These are phyloP conservation scores for Lasiodiplodia sp. DNA, from an alignment of 2,329 filamentous ascomycete species.

Conservation along the genomic window DNA sequence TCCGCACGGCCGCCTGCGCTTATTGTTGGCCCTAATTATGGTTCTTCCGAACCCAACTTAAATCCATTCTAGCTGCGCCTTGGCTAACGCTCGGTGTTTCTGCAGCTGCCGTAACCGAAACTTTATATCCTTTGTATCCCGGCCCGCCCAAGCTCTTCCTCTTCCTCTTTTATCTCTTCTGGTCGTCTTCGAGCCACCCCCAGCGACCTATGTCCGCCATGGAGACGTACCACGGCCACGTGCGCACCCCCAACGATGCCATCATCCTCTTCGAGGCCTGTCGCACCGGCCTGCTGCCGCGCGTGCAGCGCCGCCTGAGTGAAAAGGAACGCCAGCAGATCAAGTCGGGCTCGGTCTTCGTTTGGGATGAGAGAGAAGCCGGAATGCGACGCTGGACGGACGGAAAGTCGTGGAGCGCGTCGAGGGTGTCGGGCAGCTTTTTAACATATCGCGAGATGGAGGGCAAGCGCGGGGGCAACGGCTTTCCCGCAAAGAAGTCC, in stretches of 20 bases:
- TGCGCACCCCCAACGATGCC: slow-evolving; percentile 94
- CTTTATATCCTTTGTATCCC: slow-evolving; percentile 31
- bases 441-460: slow-evolving; percentile 99
- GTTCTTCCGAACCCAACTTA: slow-evolving; percentile 23
- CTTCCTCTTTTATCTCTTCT: slow-evolving; percentile 8
- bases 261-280: slow-evolving; percentile 99
- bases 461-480: slow-evolving; percentile 85
- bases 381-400: slow-evolving; percentile 99
- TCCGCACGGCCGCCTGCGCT: slow-evolving; percentile 21
- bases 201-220: slow-evolving; percentile 57
- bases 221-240: slow-evolving; percentile 96
- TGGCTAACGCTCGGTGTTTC: slow-evolving; percentile 31
- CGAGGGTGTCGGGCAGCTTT: slow-evolving; percentile 95
- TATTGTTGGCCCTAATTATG: slow-evolving; percentile 30
- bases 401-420: slow-evolving; percentile 98
- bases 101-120: slow-evolving; percentile 28
- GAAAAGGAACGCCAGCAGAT: slow-evolving; percentile 98
- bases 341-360: slow-evolving; percentile 94
- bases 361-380: slow-evolving; percentile 99
- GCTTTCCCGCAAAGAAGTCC: slow-evolving; percentile 66
- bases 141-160: not conserved
- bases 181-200: not conserved
- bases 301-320: slow-evolving; percentile 90
- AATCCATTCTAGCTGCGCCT: slow-evolving; percentile 30
- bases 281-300: slow-evolving; percentile 83